These are phyloP conservation scores for Elongisporangium undulatum DNA, from an alignment of 352 stramenopile genomes.

Conservation along the genomic window DNA sequence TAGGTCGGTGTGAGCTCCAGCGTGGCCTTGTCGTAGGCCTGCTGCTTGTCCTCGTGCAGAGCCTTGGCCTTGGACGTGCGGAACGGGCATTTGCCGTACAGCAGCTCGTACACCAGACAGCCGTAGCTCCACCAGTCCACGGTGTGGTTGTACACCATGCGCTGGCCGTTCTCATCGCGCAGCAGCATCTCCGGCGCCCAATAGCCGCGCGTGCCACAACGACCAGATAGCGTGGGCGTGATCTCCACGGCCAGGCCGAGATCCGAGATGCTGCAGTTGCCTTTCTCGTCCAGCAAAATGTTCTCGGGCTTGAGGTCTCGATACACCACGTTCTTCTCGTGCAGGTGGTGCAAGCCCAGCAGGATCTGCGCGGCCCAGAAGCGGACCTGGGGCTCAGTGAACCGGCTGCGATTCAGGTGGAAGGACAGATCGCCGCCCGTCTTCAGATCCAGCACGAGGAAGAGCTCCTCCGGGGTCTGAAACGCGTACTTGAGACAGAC, in stretches of 20 bases:
- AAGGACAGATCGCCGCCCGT: constrained; percentile 95
- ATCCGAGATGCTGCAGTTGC: constrained; percentile 95
- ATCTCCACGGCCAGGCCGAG: constrained; percentile 95
- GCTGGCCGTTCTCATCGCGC: constrained; percentile 87
- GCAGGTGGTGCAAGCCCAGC: constrained; percentile 75
- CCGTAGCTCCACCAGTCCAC: constrained; percentile 99
- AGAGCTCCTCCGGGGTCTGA: constrained; percentile 93
- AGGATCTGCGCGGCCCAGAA: constrained; percentile 84
- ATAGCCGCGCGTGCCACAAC: constrained; percentile 81
- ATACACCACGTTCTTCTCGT: constrained; percentile 90
- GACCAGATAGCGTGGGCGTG: constrained; percentile 76
- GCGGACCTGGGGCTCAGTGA: constrained; percentile 65
- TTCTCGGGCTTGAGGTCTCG: constrained; percentile 89
- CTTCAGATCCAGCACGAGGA: constrained; percentile 96
- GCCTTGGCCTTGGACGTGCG: constrained; percentile 92
- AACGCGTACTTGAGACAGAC: constrained; percentile 96
- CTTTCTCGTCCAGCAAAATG: constrained; percentile 91
- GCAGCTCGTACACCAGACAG: constrained; percentile 96
- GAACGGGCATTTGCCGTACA: constrained; percentile 97
- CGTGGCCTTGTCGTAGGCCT: constrained; percentile 81
- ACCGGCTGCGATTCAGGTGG: constrained; percentile 65
- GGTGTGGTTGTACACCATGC: constrained; percentile 91
- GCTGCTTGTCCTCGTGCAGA: constrained; percentile 89
- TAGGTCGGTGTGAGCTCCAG: constrained; percentile 73
- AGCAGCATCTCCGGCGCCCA: constrained; percentile 97